Evolutionary conservation across 2,329 filamentous ascomycete genomes (phyloP), one percentile per base, ranked within the genome.

Genomic region (Orbilia blumenaviensis): DNA sequence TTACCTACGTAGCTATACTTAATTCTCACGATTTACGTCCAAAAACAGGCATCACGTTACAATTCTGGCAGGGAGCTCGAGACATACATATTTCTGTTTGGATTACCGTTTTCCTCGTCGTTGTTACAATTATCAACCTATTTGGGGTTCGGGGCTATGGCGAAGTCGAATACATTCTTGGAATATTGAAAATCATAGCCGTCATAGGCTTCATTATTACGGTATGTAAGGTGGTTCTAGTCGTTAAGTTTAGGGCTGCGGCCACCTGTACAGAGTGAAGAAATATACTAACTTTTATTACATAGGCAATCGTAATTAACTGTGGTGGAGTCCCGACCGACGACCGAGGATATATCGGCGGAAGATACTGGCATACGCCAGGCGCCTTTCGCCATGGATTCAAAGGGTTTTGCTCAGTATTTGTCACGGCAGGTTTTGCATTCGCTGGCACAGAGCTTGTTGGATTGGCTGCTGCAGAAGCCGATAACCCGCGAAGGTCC

Each of bases 351-450:
- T 77, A 77, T 25, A 77, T 77, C 3, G 80, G 81, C 12, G 83
- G 82, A 10, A 78, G 80, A 50, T 84, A 82, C 81, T 83, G 82
- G 84, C 80, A 84, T 80, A 77, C 83, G 27, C 83, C 83, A 18
- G 85, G 85, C 21, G 84, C 85, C 2, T 85, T 86, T 80, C 81
- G 82, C 25, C 84, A 84, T 58, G 83, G 84, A 23, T 86, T 86
- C 80, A 84, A 83, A 67, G 86, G 86, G 10, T 86, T 89, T 80
- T 87, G 87, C 79, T 83, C 84, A 12, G 86, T 88, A n/a, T 85
- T 89, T 78, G 86, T 87, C 32, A 86, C 84, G 7, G 86, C 86
- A 74, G 87, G 85, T 12, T 89, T 89, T 80, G 86, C 87, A 27
- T 88, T 88, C 79, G 85, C 84, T 64, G 86, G 86, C 12, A 87